phyloP scores from a whole-genome alignment of 805 yeast species.

The Hanseniaspora clermontiae region DNA sequence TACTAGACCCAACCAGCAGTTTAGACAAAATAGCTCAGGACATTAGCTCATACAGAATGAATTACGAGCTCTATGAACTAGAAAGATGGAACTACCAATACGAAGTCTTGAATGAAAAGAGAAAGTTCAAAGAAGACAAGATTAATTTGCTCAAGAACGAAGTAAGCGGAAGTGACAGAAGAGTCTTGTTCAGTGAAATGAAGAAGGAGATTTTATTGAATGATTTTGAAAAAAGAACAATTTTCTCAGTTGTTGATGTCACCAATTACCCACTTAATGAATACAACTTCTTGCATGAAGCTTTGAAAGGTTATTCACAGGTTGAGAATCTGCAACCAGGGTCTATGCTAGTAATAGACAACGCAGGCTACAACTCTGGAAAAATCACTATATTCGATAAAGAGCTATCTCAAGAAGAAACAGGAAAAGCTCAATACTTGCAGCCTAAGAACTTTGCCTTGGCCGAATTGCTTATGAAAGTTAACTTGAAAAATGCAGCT shows the following conservation, averaged over 20 bases:
- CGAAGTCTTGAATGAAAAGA: constrained; percentile 28
- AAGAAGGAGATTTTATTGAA: constrained; percentile 35
- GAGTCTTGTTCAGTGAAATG: constrained; percentile 33
- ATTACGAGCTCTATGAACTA: constrained; percentile 39
- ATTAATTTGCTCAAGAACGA: constrained; percentile 35
- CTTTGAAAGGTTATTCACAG: background rate
- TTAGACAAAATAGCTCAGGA: constrained; percentile 19
- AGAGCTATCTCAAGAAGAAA: background rate
- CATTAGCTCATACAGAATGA: constrained; percentile 21
- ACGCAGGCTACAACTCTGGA: background rate
- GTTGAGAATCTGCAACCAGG: constrained; percentile 14
- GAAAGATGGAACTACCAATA: constrained; percentile 33
- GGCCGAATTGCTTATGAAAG: background rate
- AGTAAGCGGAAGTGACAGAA: constrained; percentile 32
- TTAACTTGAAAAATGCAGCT: background rate
- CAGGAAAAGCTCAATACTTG: background rate
- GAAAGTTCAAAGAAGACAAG: constrained; percentile 32
- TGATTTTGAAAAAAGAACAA: constrained; percentile 32
- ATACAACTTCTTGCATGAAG: constrained; percentile 7
- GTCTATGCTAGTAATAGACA: constrained; percentile 17
- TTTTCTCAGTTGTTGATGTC: constrained; percentile 42
- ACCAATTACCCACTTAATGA: constrained; percentile 21
- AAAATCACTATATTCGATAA: background rate
- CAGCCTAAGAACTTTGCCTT: background rate
- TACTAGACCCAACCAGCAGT: constrained; percentile 18